These are phyloP conservation scores for Phlebopus sp. DNA, from an alignment of 1,284 basidiomycete genomes.

Conservation along the genomic window DNA sequence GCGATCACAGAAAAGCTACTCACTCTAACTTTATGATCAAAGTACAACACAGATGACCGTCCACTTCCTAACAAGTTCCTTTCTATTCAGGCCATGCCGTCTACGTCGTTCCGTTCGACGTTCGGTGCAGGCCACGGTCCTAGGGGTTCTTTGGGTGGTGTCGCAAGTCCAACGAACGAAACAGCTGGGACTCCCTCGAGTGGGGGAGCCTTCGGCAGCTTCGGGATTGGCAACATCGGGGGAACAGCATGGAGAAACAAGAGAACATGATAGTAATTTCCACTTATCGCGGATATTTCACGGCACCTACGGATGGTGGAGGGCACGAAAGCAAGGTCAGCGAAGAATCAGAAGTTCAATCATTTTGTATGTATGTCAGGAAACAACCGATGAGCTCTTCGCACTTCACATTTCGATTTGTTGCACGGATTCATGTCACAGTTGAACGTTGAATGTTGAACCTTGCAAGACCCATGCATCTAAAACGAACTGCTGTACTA, in stretches of 20 bases:
- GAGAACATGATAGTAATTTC: constrained; percentile 20
- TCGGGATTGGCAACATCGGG: constrained; percentile 44
- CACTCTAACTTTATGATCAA: not conserved
- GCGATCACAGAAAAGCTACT: constrained; percentile 5
- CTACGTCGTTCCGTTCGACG: constrained; percentile 59
- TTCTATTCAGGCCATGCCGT: constrained; percentile 68
- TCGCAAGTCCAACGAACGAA: constrained; percentile 24
- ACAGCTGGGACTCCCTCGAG: constrained; percentile 22
- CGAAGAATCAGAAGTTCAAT: too few relatives aligned
- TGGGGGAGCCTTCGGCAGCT: constrained; percentile 47
- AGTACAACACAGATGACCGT: constrained; percentile 82
- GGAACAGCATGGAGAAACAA: constrained; percentile 27
- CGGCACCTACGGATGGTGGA: too few relatives aligned
- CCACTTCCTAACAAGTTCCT: constrained; percentile 77
- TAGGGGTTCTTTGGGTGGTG: constrained; percentile 21
- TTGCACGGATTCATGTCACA: too few relatives aligned
- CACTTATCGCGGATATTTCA: too few relatives aligned
- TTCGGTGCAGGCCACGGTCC: constrained; percentile 39
- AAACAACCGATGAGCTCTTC: too few relatives aligned
- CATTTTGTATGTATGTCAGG: too few relatives aligned
- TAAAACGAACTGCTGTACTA: too few relatives aligned
- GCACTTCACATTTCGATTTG: too few relatives aligned
- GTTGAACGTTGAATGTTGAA: too few relatives aligned
- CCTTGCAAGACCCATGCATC: too few relatives aligned
- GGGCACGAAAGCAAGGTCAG: too few relatives aligned